A percentile compares a stretch with the other conserved stretches of the same genome.
These are phyloP conservation scores for Maudiozyma humilis DNA, from an alignment of 1,139 yeast species.

Conservation along the genomic window DNA sequence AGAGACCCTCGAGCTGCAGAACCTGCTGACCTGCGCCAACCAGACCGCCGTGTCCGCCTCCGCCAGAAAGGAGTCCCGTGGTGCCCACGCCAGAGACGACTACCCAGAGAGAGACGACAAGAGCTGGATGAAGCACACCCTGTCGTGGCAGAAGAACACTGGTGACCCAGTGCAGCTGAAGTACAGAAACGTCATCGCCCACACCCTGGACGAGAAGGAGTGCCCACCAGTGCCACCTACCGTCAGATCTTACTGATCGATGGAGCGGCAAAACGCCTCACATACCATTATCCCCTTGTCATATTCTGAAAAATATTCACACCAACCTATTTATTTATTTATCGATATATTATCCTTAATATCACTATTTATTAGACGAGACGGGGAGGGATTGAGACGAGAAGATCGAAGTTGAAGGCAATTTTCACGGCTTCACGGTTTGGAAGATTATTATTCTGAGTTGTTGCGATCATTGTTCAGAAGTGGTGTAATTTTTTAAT, in stretches of 20 bases:
- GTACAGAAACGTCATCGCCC: constrained; percentile 78
- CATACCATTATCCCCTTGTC: too few relatives aligned
- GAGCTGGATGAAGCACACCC: constrained; percentile 96
- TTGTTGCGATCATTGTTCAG: too few relatives aligned
- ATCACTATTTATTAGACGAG: too few relatives aligned
- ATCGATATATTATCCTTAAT: too few relatives aligned
- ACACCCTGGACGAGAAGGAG: constrained; percentile 84
- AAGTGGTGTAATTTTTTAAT: too few relatives aligned
- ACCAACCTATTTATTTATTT: not conserved
- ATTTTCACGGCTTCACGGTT: too few relatives aligned
- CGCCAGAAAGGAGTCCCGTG: constrained; percentile 95
- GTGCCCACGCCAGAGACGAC: constrained; percentile 99
- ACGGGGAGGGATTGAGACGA: too few relatives aligned
- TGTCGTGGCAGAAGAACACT: constrained; percentile 74
- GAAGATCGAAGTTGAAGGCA: too few relatives aligned
- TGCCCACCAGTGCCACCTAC: constrained; percentile 97
- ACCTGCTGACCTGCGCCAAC: constrained; percentile 92
- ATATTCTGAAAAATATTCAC: too few relatives aligned
- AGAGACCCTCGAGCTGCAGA: constrained; percentile 92
- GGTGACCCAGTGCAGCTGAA: constrained; percentile 69
- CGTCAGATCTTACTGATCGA: constrained; percentile 79
- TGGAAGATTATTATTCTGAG: too few relatives aligned
- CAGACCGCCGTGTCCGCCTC: constrained; percentile 95
- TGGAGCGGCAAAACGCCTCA: too few relatives aligned
- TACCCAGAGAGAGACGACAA: constrained; percentile 92